Base-by-base conservation (phyloP, 2,329 filamentous ascomycete species). In the Pseudogymnoascus sp. region DNA sequence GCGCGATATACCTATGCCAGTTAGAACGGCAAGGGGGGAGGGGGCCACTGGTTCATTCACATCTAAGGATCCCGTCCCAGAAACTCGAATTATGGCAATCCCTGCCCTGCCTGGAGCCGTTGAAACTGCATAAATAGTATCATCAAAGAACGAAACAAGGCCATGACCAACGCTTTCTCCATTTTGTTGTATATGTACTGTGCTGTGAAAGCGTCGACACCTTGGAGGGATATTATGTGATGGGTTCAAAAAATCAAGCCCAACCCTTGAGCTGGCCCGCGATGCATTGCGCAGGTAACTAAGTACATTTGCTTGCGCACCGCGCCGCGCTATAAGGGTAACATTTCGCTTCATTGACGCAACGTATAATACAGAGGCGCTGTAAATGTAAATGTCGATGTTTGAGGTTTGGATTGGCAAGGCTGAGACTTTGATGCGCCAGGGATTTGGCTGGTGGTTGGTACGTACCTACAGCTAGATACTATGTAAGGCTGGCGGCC, bases 61-160 rank as follows among this genome's bases (percentile, higher is more conserved):
- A 70, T 86, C 79, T 64, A 83, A 75, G 74, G 89, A 93, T 50
- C 86, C 84, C 28, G 89, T 82, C 0, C 94, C 94, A 4, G 94
- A 97, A 25, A 96, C 81, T 12, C 94, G 85, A 61, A 97, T 86
- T 37, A 97, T 87, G 1, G 93, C 93, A 73, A 99, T 96, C 1
- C 92, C 94, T 47, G 91, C 92, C 72, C 86, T 86, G 1, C 93
- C 94, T 10, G 88, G 80, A 0, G 91, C 91, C 0, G 92, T 95
- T 0, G 93, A 97, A 0, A 97, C 78, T 0, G 94, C 94, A 74
- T 96, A 97, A 62, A 99, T 96, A 1, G 93, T 97, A 38, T 72
- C 70, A n/a, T 64, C 64, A 21, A 42, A 56, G 50, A 56, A 56
- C 1, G 50, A 18, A 33, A 56, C 28, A 56, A 35, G 3, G n/a